Evolutionary conservation across 2,329 filamentous ascomycete species (phyloP).

Genomic region (Diaporthe velutina): DNA sequence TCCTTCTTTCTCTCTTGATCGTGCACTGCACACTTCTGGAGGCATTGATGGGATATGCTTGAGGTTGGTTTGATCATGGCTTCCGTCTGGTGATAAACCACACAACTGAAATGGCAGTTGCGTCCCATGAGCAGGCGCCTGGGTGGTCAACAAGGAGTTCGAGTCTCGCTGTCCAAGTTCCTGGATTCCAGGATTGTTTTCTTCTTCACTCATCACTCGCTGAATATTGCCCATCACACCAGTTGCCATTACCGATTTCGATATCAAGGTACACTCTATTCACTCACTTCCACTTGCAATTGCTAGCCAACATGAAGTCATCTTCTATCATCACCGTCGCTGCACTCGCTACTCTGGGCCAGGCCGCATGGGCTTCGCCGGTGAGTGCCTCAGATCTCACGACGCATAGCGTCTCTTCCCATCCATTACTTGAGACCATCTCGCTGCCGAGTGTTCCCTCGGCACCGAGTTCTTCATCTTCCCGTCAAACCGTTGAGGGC

Average conservation of each 20-base stretch:
- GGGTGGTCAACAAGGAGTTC: not conserved
- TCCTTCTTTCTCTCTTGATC: not conserved
- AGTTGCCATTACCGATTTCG: constrained; percentile 1
- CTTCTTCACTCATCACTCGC: not conserved
- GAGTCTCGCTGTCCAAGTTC: not conserved
- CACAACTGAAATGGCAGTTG: not conserved
- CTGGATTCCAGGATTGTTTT: not conserved
- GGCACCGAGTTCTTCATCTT: not conserved
- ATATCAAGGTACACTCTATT: not conserved
- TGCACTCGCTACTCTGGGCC: not conserved
- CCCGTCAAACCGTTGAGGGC: too few relatives aligned
- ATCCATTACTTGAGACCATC: not conserved
- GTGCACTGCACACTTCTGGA: not conserved
- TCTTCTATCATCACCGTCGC: not conserved
- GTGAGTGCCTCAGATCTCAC: not conserved
- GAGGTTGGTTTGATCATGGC: not conserved
- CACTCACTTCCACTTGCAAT: constrained; percentile 15
- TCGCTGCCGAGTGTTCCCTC: not conserved
- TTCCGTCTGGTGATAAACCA: not conserved
- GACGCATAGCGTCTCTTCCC: not conserved
- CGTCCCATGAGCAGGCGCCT: not conserved
- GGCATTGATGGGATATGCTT: not conserved
- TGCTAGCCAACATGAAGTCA: constrained; percentile 20
- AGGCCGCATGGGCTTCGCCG: not conserved
- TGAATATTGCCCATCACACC: not conserved